These are phyloP conservation scores for Talaromyces adpressus DNA, from an alignment of 495 filamentous ascomycete genomes.

Conservation along the genomic window DNA sequence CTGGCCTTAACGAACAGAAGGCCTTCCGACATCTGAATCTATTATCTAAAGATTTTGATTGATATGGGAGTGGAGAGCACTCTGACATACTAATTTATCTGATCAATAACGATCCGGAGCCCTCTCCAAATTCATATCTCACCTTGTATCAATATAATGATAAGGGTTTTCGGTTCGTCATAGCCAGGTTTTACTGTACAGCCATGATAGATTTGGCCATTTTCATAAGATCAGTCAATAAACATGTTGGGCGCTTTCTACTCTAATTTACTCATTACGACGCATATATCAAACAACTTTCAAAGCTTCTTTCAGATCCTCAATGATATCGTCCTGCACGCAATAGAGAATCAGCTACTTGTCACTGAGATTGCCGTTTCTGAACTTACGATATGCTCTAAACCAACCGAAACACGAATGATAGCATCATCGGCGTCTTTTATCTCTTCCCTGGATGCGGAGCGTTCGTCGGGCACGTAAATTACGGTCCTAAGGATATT, in stretches of 20 bases:
- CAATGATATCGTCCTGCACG: slow-evolving; percentile 63
- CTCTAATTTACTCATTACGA: neutral
- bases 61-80: too few relatives aligned
- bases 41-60: too few relatives aligned
- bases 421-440: slow-evolving; percentile 77
- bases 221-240: too few relatives aligned
- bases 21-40: too few relatives aligned
- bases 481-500: slow-evolving; percentile 76
- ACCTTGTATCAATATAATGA: too few relatives aligned
- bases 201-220: neutral
- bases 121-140: too few relatives aligned
- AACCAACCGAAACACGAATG: slow-evolving; percentile 82
- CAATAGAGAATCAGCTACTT: neutral
- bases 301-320: slow-evolving; percentile 78
- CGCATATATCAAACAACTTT: slow-evolving; percentile 21
- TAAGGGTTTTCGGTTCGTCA: too few relatives aligned
- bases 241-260: too few relatives aligned
- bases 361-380: neutral
- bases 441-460: slow-evolving; percentile 61
- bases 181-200: too few relatives aligned
- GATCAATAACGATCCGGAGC: too few relatives aligned
- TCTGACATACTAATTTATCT: too few relatives aligned
- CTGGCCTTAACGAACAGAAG: too few relatives aligned
- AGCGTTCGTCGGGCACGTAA: slow-evolving; percentile 78
- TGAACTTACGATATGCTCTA: slow-evolving; percentile 62